Evolutionary conservation across 192 early-diverging fungal genomes (phyloP), one percentile per base, ranked within the genome.

Genomic region (Coemansia reversa): DNA sequence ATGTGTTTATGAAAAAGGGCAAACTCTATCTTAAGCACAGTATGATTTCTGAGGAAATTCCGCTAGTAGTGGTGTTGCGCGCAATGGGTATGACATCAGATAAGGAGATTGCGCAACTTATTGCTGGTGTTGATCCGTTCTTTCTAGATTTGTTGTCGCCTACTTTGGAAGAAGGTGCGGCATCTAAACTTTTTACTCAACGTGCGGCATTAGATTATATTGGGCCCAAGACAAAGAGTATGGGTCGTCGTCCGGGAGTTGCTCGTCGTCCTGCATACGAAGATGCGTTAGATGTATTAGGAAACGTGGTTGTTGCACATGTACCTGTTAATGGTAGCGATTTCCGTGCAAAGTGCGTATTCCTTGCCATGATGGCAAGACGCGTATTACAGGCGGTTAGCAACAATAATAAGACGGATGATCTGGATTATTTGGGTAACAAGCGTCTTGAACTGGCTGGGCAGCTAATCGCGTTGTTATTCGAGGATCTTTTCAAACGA

Each of bases 341-440:
- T 65, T 96, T 96, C 75, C 82, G 91, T 54, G 88, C 91, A 55
- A 99, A 99, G 76, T 90, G 90, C 51, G 88, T 96, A 33, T 96
- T 95, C 63, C 84, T 96, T 39, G 93, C 94, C 5, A 83, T 96
- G 62, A 98, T 98, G 96, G 89, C 91, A 11, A 86, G 95, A 42
- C 85, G 96, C 61, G 93, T 93, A 7, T 77, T 98, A 55, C 88
- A 93, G 74, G 92, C 96, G 16, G 88, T 92, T 56, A 83, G 85
- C 53, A 87, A 93, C 56, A 86, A 87, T 24, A 88, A 87, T 29
- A 86, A 92, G 65, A 88, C 93, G 0, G 96, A 98, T 75, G 95
- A 98, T 83, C 90, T 94, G 65, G 96, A 98, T 85, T 98, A 95
- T 70, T 86, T 98, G 32, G 96, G 96, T 65, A 98, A 98, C 86